Base-by-base conservation (phyloP, 73 alveolate genomes). In the Symbiodinium natans region DNA sequence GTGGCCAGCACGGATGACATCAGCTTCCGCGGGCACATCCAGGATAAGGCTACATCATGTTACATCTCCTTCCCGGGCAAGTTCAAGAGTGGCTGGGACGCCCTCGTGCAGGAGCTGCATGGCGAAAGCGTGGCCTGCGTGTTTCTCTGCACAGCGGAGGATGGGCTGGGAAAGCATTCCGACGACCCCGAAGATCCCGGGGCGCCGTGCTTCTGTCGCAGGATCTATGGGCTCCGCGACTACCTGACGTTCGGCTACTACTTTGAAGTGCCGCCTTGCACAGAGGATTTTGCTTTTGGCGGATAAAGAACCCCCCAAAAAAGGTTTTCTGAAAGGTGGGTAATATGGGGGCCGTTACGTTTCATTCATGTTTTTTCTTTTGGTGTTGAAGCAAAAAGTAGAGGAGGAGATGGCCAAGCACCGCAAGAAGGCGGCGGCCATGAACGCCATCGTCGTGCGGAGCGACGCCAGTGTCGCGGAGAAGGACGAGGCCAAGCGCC, bases 51-150 rank as follows among this genome's bases (percentile, higher is more conserved):
- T 23, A 33, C 25, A 25, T 17, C 6, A 27, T 75, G 86, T 25
- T 75, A 34, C 21, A 36, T 75, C 52, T 75, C 86, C n/a, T 75
- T 75, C 9, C 86, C 86, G 17, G 86, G 86, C 23, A 75, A 75
- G 46, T 75, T n/a, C 9, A 11, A 7, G 46, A 11, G 48, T 75
- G 86, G 86, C 27, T 75, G 86, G 86, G 86, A 75, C 10, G 86
- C 86, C 17, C 38, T 75, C 48, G n/a, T 34, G 25, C 8, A 27
- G 10, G 86, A 23, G 25, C 1, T 1, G 41, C 86, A 75, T 46
- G 34, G 46, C 25, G n/a, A 27, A 0, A 75, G 86, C 38, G 86
- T 75, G 52, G 86, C 86, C 27, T 75, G 86, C 48, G 86, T 75
- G 31, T 75, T 75, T 75, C 86, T 75, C n/a, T 75, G 86, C 27